Conservation (phyloP, 1,284 basidiomycete genomes). For the Caloboletus firmus region DNA sequence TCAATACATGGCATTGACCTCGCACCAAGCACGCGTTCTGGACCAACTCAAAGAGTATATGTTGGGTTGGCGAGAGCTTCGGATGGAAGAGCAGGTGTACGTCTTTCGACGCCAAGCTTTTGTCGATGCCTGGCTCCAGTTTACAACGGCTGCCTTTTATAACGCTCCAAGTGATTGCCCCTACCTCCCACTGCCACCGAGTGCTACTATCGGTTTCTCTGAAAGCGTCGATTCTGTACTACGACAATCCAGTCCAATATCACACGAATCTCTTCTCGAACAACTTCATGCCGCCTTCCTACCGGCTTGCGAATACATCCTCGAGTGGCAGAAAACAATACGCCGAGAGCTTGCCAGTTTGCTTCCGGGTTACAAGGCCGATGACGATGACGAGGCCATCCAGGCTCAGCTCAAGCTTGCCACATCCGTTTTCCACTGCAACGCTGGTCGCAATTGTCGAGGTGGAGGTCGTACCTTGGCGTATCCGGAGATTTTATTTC, state of each 20-base stretch:
- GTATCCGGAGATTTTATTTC: slow-evolving; percentile 34
- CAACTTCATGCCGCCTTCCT: slow-evolving; percentile 22
- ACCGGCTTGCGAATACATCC: slow-evolving; percentile 13
- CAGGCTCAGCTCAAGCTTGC: slow-evolving; percentile 29
- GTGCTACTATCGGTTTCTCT: slow-evolving; percentile 23
- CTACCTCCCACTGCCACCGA: slow-evolving; percentile 30
- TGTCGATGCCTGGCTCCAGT: slow-evolving; percentile 29
- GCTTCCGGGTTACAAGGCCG: slow-evolving; percentile 23
- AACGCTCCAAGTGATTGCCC: slow-evolving; percentile 16
- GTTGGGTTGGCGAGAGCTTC: slow-evolving; percentile 35
- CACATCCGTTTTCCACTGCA: slow-evolving; percentile 32
- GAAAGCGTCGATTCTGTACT: slow-evolving; percentile 26
- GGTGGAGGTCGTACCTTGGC: slow-evolving; percentile 12
- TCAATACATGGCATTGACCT: slow-evolving; percentile 7
- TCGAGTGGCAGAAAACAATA: slow-evolving; percentile 27
- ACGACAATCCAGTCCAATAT: slow-evolving; percentile 17
- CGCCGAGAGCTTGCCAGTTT: slow-evolving; percentile 32
- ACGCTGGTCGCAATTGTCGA: slow-evolving; percentile 18
- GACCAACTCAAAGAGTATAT: slow-evolving; percentile 31
- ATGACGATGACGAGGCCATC: slow-evolving; percentile 22
- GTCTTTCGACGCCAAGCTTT: slow-evolving; percentile 27
- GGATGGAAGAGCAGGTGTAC: slow-evolving; percentile 34
- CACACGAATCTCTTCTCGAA: slow-evolving; percentile 10
- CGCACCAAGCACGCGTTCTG: slow-evolving; percentile 22
- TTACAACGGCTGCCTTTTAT: slow-evolving; percentile 17